A percentile compares a stretch with the other conserved stretches of the same genome.
Conservation (phyloP, 2,329 filamentous ascomycete species). For the Drechslerella dactyloides region DNA sequence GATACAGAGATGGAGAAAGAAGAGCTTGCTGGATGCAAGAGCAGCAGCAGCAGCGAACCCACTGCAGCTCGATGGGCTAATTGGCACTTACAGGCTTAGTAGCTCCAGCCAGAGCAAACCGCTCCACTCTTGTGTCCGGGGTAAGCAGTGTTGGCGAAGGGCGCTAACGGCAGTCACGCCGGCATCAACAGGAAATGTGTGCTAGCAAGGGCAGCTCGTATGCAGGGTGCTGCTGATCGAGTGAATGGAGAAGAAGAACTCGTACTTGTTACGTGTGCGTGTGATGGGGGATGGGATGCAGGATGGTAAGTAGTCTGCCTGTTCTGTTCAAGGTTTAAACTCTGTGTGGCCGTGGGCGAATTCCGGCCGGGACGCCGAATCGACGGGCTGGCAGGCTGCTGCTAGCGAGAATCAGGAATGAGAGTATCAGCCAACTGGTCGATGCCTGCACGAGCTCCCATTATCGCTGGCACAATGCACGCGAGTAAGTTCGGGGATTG, state of each 20-base stretch:
- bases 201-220: no score
- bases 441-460: conserved; percentile 22
- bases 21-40: background rate
- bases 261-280: no score
- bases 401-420: conserved; percentile 48
- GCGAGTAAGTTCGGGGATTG: no score
- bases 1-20: no score
- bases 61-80: background rate
- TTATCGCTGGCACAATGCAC: no score
- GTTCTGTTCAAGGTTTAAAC: no score
- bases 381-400: no score
- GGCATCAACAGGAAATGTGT: no score
- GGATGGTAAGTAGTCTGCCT: no score
- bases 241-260: background rate
- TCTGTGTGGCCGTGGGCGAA: background rate
- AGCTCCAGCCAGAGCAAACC: background rate
- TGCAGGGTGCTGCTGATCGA: no score
- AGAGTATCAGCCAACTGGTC: conserved; percentile 35
- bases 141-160: background rate
- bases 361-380: background rate
- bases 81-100: background rate
- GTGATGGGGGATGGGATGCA: background rate
- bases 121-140: background rate
- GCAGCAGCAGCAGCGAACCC: background rate
- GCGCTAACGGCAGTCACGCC: background rate